A percentile compares a stretch with the other conserved stretches of the same genome.
Conservation (phyloP, 2,329 filamentous ascomycete genomes). For the Alternaria brassicicola region DNA sequence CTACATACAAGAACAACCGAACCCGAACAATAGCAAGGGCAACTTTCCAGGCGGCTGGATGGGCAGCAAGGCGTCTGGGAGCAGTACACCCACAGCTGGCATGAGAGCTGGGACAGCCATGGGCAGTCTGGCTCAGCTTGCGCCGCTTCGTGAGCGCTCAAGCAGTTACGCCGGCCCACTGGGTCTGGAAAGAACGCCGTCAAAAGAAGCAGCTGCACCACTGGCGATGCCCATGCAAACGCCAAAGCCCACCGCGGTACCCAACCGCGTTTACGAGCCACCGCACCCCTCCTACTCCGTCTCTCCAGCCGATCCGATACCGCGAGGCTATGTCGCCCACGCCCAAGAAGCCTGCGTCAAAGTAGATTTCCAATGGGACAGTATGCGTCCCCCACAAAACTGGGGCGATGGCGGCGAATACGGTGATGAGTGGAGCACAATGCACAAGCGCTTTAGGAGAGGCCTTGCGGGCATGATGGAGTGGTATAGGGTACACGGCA, state of each 20-base stretch:
- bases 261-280: conserved; percentile 65
- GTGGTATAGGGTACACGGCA: conserved; percentile 72
- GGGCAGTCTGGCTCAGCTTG: conserved; percentile 48
- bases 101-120: conserved; percentile 33
- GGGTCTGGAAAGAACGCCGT: conserved; percentile 31
- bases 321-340: conserved; percentile 85
- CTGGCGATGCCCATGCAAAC: conserved; percentile 14
- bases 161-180: conserved; percentile 48
- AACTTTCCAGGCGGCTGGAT: conserved; percentile 64
- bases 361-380: conserved; percentile 97
- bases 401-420: conserved; percentile 90
- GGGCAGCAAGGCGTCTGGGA: conserved; percentile 39
- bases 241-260: conserved; percentile 21
- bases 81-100: conserved; percentile 24
- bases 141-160: conserved; percentile 54
- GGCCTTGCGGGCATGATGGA: conserved; percentile 79
- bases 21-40: conserved; percentile 50
- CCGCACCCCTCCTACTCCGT: conserved; percentile 85
- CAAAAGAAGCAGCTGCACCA: conserved; percentile 31
- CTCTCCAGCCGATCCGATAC: conserved; percentile 79
- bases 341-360: conserved; percentile 84
- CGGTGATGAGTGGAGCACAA: conserved; percentile 92
- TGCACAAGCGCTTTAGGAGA: conserved; percentile 87
- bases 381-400: conserved; percentile 74
- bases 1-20: conserved; percentile 55